phyloP scores from a whole-genome alignment of 2,329 filamentous ascomycete species.

The Cladosporium oxysporum region DNA sequence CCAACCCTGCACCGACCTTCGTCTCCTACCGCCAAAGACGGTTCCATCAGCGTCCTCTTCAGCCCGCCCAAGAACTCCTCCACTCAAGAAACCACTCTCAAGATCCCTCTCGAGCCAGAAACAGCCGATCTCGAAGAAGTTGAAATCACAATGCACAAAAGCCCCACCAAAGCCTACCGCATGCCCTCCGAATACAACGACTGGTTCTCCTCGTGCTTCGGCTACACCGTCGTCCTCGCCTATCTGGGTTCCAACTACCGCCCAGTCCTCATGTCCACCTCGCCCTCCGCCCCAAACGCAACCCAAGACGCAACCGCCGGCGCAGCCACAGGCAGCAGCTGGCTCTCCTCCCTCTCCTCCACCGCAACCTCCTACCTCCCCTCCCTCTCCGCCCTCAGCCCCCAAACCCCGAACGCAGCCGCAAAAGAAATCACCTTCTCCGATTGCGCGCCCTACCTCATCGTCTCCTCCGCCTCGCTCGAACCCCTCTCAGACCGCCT shows the following conservation, averaged over 20 bases:
- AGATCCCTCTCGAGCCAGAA: constrained; percentile 45
- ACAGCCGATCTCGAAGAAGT: constrained; percentile 38
- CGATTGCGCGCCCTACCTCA: constrained; percentile 73
- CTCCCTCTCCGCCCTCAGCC: constrained; percentile 21
- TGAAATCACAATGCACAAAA: constrained; percentile 48
- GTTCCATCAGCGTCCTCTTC: constrained; percentile 43
- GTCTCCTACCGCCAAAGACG: constrained; percentile 32
- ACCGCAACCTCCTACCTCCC: constrained; percentile 28
- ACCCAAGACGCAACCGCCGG: neutral
- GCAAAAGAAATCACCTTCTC: constrained; percentile 61
- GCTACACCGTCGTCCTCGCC: constrained; percentile 45
- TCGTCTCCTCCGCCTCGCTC: constrained; percentile 72
- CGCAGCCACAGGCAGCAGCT: constrained; percentile 26
- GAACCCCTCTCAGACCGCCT: constrained; percentile 58
- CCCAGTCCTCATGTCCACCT: constrained; percentile 42
- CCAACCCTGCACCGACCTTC: constrained; percentile 39
- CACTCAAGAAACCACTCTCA: constrained; percentile 30
- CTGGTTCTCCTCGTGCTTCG: constrained; percentile 49
- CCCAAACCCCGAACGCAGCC: constrained; percentile 15
- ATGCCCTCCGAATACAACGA: constrained; percentile 45
- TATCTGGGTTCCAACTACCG: constrained; percentile 47
- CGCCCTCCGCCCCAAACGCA: neutral
- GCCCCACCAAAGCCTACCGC: constrained; percentile 44
- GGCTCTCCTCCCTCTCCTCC: constrained; percentile 36
- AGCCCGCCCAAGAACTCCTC: constrained; percentile 37